Evolutionary conservation across 2,329 filamentous ascomycete genomes (phyloP).

Genomic region (Neopestalotiopsis sp.): DNA sequence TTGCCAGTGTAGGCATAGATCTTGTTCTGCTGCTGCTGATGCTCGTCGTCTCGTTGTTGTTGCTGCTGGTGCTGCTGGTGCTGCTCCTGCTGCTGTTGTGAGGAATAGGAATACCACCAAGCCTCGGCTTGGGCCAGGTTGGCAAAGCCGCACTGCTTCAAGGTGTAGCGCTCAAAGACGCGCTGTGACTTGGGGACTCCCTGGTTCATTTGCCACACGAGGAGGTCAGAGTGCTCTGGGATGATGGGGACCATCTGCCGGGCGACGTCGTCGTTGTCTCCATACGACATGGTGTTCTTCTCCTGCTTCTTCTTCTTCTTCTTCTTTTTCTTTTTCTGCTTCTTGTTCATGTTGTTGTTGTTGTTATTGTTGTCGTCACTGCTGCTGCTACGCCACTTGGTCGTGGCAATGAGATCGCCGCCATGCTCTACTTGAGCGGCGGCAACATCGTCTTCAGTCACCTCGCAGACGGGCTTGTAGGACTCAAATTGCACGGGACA

Average conservation of each 20-base stretch:
- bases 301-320: too few relatives aligned
- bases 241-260: too few relatives aligned
- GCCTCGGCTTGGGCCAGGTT: constrained; percentile 4
- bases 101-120: too few relatives aligned
- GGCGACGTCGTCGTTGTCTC: too few relatives aligned
- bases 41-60: too few relatives aligned
- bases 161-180: too few relatives aligned
- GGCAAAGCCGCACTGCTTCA: constrained; percentile 9
- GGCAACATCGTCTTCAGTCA: constrained; percentile 8
- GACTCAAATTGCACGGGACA: constrained; percentile 40
- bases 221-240: too few relatives aligned
- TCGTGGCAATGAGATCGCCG: background rate
- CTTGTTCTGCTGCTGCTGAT: background rate
- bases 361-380: too few relatives aligned
- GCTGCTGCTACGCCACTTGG: background rate
- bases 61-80: background rate
- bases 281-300: too few relatives aligned
- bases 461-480: constrained; percentile 28
- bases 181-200: too few relatives aligned
- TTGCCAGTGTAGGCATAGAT: background rate
- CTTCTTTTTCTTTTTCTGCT: background rate
- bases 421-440: background rate
- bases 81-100: background rate
- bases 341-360: background rate
- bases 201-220: too few relatives aligned